Conservation (phyloP, 257 asterid species). For the Ophiorrhiza pumila region DNA sequence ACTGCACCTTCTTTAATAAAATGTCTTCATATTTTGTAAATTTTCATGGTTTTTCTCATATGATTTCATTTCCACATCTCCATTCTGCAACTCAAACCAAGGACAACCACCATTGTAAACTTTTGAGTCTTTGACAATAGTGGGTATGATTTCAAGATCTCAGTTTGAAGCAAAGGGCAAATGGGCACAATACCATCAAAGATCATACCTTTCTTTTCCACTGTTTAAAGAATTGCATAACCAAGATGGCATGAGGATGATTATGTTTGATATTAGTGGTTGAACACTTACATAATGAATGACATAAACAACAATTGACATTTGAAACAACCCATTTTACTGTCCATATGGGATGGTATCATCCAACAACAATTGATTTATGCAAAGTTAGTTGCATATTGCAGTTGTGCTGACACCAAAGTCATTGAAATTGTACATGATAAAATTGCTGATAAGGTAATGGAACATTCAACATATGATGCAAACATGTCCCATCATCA, state of each 20-base stretch:
- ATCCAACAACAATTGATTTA: background rate
- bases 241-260: no score
- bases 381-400: background rate
- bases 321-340: no score
- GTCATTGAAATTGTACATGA: no score
- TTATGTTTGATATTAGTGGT: no score
- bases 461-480: background rate
- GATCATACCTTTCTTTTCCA: background rate
- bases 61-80: background rate
- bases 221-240: background rate
- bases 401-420: no score
- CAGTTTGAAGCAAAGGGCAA: no score
- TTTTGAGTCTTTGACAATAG: background rate
- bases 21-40: background rate
- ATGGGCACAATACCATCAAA: background rate
- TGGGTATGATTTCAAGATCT: background rate
- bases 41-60: background rate
- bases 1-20: background rate
- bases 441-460: background rate
- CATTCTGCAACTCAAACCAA: background rate
- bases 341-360: no score
- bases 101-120: background rate
- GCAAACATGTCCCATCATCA: no score
- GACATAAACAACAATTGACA: no score
- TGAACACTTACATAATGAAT: background rate